Percentiles rank a stretch among this genome's conserved stretches.
Evolutionary conservation across 2,329 filamentous ascomycete species (phyloP).

Genomic region (Aspergillus clavatus): DNA sequence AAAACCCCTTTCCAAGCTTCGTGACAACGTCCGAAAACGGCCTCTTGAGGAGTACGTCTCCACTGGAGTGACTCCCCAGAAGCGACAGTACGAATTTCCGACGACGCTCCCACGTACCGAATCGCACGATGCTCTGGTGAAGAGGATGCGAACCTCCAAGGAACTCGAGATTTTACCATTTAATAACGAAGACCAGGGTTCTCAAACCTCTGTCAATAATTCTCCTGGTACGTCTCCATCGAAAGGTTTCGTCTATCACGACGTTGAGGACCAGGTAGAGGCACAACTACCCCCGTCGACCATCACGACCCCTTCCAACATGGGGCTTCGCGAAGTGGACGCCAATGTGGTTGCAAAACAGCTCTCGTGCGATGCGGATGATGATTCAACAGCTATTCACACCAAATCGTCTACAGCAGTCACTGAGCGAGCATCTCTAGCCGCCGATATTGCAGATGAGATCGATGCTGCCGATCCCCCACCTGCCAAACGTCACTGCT

Average conservation of each 20-base stretch:
- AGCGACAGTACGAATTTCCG: slow-evolving; percentile 74
- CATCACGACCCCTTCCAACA: slow-evolving; percentile 33
- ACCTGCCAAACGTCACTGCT: slow-evolving; percentile 26
- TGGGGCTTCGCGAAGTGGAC: slow-evolving; percentile 50
- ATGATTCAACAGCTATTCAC: slow-evolving; percentile 11
- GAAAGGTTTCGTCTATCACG: slow-evolving; percentile 52
- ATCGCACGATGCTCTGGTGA: slow-evolving; percentile 53
- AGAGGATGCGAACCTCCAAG: slow-evolving; percentile 44
- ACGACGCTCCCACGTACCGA: slow-evolving; percentile 72
- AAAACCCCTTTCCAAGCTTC: slow-evolving; percentile 66
- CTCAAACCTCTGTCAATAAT: slow-evolving; percentile 10
- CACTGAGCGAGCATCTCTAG: slow-evolving; percentile 1
- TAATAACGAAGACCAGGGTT: slow-evolving; percentile 24
- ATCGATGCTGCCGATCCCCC: slow-evolving; percentile 23
- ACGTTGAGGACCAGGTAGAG: slow-evolving; percentile 39
- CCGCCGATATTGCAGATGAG: slow-evolving; percentile 12
- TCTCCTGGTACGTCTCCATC: slow-evolving; percentile 39
- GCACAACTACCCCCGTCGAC: slow-evolving; percentile 26
- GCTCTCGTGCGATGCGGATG: slow-evolving; percentile 19
- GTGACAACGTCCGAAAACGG: slow-evolving; percentile 61
- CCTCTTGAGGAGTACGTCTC: slow-evolving; percentile 72
- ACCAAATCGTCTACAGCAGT: background rate
- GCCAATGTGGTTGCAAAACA: slow-evolving; percentile 42
- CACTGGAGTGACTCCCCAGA: slow-evolving; percentile 82
- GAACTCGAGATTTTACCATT: slow-evolving; percentile 31